phyloP scores from a whole-genome alignment of 352 stramenopile genomes.

The Blastocystis sp. region DNA sequence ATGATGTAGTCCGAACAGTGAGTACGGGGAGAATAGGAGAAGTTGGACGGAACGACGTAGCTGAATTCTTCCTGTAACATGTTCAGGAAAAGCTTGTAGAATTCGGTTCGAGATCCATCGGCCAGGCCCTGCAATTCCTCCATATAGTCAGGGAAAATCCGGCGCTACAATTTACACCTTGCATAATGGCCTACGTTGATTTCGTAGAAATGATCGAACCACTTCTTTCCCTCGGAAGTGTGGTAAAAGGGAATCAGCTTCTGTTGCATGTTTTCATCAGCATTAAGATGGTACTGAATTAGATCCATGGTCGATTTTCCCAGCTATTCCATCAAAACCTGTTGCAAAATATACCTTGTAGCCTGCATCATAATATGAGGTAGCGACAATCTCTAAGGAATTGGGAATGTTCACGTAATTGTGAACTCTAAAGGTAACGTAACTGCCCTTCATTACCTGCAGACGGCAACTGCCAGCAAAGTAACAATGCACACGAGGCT shows the following conservation, averaged over 20 bases:
- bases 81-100: slow-evolving; percentile 58
- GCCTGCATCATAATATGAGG: slow-evolving; percentile 43
- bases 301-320: slow-evolving; percentile 48
- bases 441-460: not conserved
- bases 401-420: slow-evolving; percentile 61
- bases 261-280: slow-evolving; percentile 50
- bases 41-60: slow-evolving; percentile 36
- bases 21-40: not conserved
- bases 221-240: slow-evolving; percentile 47
- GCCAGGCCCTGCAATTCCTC: slow-evolving; percentile 41
- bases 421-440: not conserved
- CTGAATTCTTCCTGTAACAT: slow-evolving; percentile 56
- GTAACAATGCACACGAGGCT: not conserved
- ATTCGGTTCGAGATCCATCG: not conserved
- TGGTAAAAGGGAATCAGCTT: slow-evolving; percentile 60
- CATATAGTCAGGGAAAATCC: slow-evolving; percentile 53
- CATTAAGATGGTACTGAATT: slow-evolving; percentile 40
- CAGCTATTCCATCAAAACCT: not conserved
- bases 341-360: not conserved
- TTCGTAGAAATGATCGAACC: slow-evolving; percentile 39
- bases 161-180: not conserved
- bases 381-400: not conserved
- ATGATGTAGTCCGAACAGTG: slow-evolving; percentile 60
- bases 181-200: not conserved
- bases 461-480: not conserved